Conservation (phyloP, 2,329 filamentous ascomycete species). For the Pleoardoris graminearum region DNA sequence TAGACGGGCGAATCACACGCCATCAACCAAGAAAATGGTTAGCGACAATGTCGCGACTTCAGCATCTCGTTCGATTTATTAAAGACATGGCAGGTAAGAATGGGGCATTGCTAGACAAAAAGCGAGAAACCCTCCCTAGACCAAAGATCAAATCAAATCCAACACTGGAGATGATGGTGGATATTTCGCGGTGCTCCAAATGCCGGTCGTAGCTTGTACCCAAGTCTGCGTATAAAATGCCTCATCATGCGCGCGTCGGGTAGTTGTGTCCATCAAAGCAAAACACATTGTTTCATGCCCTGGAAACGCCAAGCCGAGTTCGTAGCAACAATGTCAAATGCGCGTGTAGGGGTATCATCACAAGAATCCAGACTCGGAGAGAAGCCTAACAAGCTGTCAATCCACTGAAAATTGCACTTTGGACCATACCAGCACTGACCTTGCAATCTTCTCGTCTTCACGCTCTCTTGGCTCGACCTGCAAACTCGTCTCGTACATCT, state of each 20-base stretch:
- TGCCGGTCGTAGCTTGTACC: slow-evolving; percentile 6
- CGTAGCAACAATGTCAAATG: slow-evolving; percentile 9
- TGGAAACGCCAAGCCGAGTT: slow-evolving; percentile 5
- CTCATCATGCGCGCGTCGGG: slow-evolving; percentile 2
- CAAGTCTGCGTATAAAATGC: slow-evolving; percentile 1
- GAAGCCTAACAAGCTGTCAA: slow-evolving; percentile 47
- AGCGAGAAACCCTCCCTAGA: neutral
- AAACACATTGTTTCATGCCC: slow-evolving; percentile 1
- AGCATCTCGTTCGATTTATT: slow-evolving; percentile 1
- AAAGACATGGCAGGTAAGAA: neutral
- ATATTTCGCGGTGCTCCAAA: neutral
- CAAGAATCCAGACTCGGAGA: slow-evolving; percentile 60
- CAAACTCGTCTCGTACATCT: slow-evolving; percentile 99
- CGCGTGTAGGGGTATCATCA: slow-evolving; percentile 48
- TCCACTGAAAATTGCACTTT: slow-evolving; percentile 9
- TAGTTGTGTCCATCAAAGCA: slow-evolving; percentile 4
- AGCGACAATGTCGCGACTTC: neutral
- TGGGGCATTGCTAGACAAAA: neutral
- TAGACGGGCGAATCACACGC: neutral
- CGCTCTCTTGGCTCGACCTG: slow-evolving; percentile 91
- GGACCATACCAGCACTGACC: slow-evolving; percentile 58
- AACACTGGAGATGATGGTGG: neutral
- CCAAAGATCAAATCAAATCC: neutral
- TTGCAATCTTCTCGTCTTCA: slow-evolving; percentile 99
- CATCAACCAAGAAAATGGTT: neutral